Conservation (phyloP, 2,329 filamentous ascomycete species). For the Nemania sp. region DNA sequence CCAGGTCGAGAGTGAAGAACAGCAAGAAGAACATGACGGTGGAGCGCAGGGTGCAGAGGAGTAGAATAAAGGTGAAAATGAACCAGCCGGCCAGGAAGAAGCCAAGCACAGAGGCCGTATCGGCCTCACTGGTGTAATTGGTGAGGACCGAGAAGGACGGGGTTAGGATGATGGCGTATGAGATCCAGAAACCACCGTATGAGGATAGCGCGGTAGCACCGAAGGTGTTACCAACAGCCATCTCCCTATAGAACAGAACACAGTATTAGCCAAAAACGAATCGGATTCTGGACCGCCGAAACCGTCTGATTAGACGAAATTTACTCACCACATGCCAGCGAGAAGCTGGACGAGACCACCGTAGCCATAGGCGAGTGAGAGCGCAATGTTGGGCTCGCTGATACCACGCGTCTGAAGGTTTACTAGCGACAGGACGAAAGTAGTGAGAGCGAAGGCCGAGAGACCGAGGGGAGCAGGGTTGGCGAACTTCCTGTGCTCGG, state of each 20-base stretch:
- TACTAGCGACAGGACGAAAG: constrained; percentile 80
- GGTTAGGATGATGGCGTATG: constrained; percentile 78
- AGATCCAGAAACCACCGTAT: constrained; percentile 87
- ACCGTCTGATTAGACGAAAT: background rate
- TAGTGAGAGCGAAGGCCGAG: constrained; percentile 83
- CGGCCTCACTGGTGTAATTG: constrained; percentile 59
- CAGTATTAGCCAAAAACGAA: constrained; percentile 1
- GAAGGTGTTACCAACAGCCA: constrained; percentile 89
- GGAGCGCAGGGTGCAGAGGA: constrained; percentile 80
- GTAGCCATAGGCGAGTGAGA: constrained; percentile 78
- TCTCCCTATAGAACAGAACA: constrained; percentile 69
- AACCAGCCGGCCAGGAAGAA: constrained; percentile 85
- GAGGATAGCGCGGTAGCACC: constrained; percentile 84
- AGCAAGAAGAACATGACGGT: constrained; percentile 82
- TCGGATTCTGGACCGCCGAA: background rate
- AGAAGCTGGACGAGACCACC: constrained; percentile 83
- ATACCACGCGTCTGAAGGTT: constrained; percentile 76
- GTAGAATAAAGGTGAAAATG: constrained; percentile 82
- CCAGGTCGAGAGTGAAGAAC: constrained; percentile 81
- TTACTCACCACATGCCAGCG: constrained; percentile 85
- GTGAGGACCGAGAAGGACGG: constrained; percentile 72
- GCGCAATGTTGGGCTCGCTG: constrained; percentile 71
- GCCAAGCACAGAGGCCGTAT: constrained; percentile 72
- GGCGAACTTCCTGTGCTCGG: constrained; percentile 77
- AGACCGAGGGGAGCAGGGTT: constrained; percentile 84